Base-by-base conservation (phyloP, 1,139 yeast genomes). In the Eremothecium cymbalariae region DNA sequence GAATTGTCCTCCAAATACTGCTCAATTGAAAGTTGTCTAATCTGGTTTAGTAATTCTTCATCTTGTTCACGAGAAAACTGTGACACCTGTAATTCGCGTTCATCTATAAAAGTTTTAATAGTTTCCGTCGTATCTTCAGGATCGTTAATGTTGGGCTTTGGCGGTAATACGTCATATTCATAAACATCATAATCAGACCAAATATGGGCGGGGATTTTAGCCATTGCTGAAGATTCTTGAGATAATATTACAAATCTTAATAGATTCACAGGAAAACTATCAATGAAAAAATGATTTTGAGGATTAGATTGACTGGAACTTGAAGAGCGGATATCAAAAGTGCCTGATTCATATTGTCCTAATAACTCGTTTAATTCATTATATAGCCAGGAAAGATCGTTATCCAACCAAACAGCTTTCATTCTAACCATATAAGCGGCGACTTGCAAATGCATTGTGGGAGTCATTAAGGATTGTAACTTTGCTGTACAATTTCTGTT, bases 141-240 rank as follows among this genome's bases (percentile, higher is more conserved):
- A 28, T 53, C 57, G 32, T 43, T 54, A 16, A 53, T 48, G 0
- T 59, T 64, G 13, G 55, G 48, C 17, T 49, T 54, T 8, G 88
- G 86, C 1, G 90, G 88, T 14, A 80, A 55, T 2, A 77, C 70
- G 55, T 81, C 93, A 51, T 71, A 81, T 46, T 81, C 93, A 47
- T 65, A 73, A 11, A 75, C 65, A 38, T 77, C 81, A 40, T 75
- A 66, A 28, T 71, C 54, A 2, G 68, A 65, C 81, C 85, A 81
- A n/a, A 79, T 64, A 2, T 59, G 49, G 27, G 65, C 53, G 0
- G 93, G 93, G 12, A 80, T 63, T 44, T 71, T 70, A 1, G 83
- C 84, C 81, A 80, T 74, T 0, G 77, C 67, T 32, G 73, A 68
- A 19, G 73, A 74, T 52, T 80, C 90, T 11, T 81, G 83, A 0